Percentiles rank a stretch among this genome's conserved stretches.
Conservation (phyloP, 441 rosid species). For the Mallotus repandus region DNA sequence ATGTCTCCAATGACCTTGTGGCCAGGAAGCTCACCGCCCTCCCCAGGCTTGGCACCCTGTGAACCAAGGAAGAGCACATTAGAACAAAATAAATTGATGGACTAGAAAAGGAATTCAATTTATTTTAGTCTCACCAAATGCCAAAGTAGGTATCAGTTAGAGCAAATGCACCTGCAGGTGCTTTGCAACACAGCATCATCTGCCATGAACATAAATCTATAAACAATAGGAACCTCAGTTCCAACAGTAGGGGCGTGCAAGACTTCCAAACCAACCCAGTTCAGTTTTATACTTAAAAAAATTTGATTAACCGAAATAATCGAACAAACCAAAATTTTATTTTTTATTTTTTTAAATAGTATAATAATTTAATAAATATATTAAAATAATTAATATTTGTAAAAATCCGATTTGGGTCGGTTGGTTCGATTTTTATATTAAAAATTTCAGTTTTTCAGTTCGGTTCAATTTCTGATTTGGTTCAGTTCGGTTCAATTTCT, state of each 20-base stretch:
- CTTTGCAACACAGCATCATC: constrained; percentile 65
- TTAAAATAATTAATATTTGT: no score
- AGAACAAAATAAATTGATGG: constrained; percentile 21
- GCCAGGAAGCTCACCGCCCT: constrained; percentile 99
- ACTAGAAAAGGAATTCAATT: constrained; percentile 24
- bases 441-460: no score
- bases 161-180: constrained; percentile 50
- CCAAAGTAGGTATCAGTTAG: constrained; percentile 43
- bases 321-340: no score
- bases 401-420: no score
- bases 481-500: no score
- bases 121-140: constrained; percentile 50
- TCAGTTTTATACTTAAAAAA: no score
- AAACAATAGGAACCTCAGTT: constrained; percentile 51
- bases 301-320: no score
- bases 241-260: constrained; percentile 20
- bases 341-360: no score
- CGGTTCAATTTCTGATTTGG: no score
- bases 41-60: constrained; percentile 99
- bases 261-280: no score
- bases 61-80: constrained; percentile 22
- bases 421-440: no score
- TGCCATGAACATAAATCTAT: constrained; percentile 58
- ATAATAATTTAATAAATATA: no score
- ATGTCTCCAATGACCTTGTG: constrained; percentile 99